These are phyloP conservation scores for Lentinula aciculospora DNA, from an alignment of 768 basidiomycete genomes.

Conservation along the genomic window DNA sequence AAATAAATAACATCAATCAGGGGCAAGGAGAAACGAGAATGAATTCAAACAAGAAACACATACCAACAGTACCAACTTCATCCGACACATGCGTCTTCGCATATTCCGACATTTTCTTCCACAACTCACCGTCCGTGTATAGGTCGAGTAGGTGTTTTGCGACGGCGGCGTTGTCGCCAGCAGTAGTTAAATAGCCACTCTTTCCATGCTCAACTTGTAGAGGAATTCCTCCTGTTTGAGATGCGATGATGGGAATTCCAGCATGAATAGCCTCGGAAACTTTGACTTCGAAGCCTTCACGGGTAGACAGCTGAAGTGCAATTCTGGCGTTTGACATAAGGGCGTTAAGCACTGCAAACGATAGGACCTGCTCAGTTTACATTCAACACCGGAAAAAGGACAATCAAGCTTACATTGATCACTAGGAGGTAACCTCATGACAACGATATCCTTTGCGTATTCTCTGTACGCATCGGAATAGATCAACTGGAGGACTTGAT, in stretches of 20 bases:
- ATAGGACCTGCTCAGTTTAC: neutral
- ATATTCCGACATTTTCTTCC: constrained; percentile 56
- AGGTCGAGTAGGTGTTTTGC: constrained; percentile 74
- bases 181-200: constrained; percentile 79
- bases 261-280: constrained; percentile 93
- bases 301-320: constrained; percentile 85
- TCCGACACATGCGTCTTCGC: constrained; percentile 76
- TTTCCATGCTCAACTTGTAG: constrained; percentile 86
- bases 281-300: constrained; percentile 97
- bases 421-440: constrained; percentile 78
- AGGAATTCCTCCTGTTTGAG: constrained; percentile 87
- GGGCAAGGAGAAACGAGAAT: too few relatives aligned
- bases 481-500: constrained; percentile 64
- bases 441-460: constrained; percentile 60
- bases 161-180: constrained; percentile 71
- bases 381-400: neutral
- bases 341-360: constrained; percentile 66
- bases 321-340: constrained; percentile 87
- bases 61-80: constrained; percentile 82
- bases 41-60: neutral
- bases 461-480: constrained; percentile 42
- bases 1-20: neutral
- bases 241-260: constrained; percentile 81
- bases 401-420: constrained; percentile 58
- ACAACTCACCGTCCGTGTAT: constrained; percentile 67